Evolutionary conservation across 768 basidiomycete species (phyloP).

Genomic region (Tylopilus sp.): DNA sequence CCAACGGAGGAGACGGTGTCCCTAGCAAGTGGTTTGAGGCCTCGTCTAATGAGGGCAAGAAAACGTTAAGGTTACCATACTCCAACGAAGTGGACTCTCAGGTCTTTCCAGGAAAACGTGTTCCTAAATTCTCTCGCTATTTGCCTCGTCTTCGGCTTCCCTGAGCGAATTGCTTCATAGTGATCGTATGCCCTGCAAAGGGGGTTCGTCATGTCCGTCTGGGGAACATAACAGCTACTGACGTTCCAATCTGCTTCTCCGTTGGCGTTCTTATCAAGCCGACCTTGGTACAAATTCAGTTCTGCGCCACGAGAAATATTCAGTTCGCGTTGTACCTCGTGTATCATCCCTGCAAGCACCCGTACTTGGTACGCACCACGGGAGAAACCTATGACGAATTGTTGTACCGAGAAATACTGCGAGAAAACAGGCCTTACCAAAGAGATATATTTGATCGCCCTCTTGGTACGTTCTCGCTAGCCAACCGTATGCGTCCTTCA

Average conservation of each 20-base stretch:
- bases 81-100: constrained; percentile 3
- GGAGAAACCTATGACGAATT: constrained; percentile 33
- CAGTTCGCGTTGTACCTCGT: constrained; percentile 22
- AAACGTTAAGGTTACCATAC: neutral
- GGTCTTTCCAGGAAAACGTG: constrained; percentile 29
- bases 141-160: constrained; percentile 13
- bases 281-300: neutral
- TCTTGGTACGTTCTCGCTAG: constrained; percentile 28
- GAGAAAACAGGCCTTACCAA: constrained; percentile 21
- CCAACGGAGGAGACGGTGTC: constrained; percentile 15
- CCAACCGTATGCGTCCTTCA: constrained; percentile 35
- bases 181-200: constrained; percentile 12
- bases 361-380: constrained; percentile 43
- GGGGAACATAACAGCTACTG: constrained; percentile 5
- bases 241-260: constrained; percentile 16
- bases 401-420: neutral
- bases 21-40: neutral
- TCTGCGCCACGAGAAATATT: too few species aligned
- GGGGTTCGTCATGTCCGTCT: neutral
- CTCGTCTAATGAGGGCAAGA: neutral
- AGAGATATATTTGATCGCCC: constrained; percentile 35
- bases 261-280: constrained; percentile 18
- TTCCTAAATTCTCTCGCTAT: constrained; percentile 36
- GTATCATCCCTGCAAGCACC: constrained; percentile 40
- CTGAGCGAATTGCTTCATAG: constrained; percentile 6